Base-by-base conservation (phyloP, 108 stramenopile genomes). In the Craspedostauros australis region DNA sequence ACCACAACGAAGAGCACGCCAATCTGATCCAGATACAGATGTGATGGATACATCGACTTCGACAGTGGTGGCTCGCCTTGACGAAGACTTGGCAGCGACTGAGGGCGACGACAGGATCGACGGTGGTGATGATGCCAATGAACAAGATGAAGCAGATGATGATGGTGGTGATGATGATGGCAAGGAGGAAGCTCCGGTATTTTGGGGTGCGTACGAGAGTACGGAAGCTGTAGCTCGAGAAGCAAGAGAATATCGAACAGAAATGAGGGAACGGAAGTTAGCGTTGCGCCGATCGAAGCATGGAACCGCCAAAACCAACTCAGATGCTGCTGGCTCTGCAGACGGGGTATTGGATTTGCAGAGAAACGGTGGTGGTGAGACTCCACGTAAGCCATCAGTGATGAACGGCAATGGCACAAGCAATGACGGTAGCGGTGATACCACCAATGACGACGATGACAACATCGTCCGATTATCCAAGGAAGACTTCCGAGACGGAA, bases 401-500 rank as follows among this genome's bases (percentile, higher is more conserved):
- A n/a, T n/a, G n/a, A n/a, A n/a, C n/a, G n/a, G n/a, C n/a, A 31
- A 55, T 33, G 57, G 39, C 15, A 42, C 39, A 22, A 39, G 52
- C 36, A 39, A 30, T 20, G 51, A 44, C 2, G 57, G 70, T n/a
- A 27, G 19, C 2, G 9, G 25, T 5, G 68, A 68, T 29, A 0
- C 29, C 20, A 7, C 32, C 2, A 44, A 59, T 6, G 14, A 8
- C 23, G 39, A 64, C 9, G 32, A 50, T 26, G 60, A 51, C 8
- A 22, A 39, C 12, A 60, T 48, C 6, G 59, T 83, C 21, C 55
- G 41, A 39, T 60, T 90, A n/a, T 59, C 62, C 9, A 75, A 83
- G 52, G 76, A 77, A 46, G 79, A 87, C 39, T 79, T 91, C 62
- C 49, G 52, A 9, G 33, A 57, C 31, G 64, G 48, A 2, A 57